phyloP scores from a whole-genome alignment of 305 asterid species.

The Striga hermonthica region DNA sequence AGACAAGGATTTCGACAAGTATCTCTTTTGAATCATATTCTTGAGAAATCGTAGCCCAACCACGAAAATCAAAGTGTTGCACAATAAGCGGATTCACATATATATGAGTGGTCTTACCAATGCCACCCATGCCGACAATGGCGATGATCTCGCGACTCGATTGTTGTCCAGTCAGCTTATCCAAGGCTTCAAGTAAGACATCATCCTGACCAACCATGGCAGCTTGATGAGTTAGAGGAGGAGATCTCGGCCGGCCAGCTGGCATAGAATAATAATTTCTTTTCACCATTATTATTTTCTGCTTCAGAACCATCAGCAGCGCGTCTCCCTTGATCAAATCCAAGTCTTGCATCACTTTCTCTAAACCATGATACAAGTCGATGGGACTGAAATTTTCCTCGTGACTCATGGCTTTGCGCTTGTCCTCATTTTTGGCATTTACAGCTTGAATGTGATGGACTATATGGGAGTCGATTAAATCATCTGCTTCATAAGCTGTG shows the following conservation, averaged over 20 bases:
- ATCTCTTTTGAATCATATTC: not conserved
- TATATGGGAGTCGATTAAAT: slow-evolving; percentile 6
- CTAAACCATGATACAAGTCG: slow-evolving; percentile 2
- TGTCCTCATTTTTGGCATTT: not conserved
- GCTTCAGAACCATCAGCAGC: not conserved
- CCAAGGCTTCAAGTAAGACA: slow-evolving; percentile 4
- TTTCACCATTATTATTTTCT: not conserved
- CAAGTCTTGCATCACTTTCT: not conserved
- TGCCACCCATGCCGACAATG: slow-evolving; percentile 31
- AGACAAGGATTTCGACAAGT: not conserved
- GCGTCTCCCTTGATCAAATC: not conserved
- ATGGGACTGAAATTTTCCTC: not conserved
- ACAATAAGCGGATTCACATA: slow-evolving; percentile 7
- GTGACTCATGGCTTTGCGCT: no score
- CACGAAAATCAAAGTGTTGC: slow-evolving; percentile 18
- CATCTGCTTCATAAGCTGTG: slow-evolving; percentile 3
- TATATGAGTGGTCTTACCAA: slow-evolving; percentile 26
- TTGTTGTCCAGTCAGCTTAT: slow-evolving; percentile 2
- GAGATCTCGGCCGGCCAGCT: not conserved
- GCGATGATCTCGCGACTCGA: slow-evolving; percentile 7
- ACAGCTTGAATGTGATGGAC: slow-evolving; percentile 3
- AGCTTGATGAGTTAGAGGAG: not conserved
- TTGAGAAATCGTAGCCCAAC: slow-evolving; percentile 28
- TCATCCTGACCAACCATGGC: slow-evolving; percentile 7
- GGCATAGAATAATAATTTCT: not conserved